Base-by-base conservation (phyloP, 805 yeast species). In the Candida manassasensis region DNA sequence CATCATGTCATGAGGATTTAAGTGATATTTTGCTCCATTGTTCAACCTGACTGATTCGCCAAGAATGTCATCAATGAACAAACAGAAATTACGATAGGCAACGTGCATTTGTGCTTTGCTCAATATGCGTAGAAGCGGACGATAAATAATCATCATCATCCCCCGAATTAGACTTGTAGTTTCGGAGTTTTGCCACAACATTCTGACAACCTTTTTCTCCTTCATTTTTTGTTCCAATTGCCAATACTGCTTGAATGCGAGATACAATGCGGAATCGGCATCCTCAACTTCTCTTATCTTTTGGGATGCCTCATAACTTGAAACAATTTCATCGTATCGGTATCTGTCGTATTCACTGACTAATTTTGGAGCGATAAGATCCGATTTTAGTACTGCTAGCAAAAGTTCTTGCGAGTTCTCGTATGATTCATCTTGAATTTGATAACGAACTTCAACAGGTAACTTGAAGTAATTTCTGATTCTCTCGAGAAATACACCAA, bases 171-270 rank as follows among this genome's bases (percentile, higher is more conserved):
- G 68, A 24, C 70, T 70, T n/a, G 88, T 79, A 30, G 94, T 63
- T 44, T 84, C 85, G 0, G 90, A 87, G 47, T 89, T 95, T 30
- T 77, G 78, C 95, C 96, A 86, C 28, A 89, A 53, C 50, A 81
- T 80, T 48, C 79, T 79, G 66, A 89, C 59, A 28, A 82, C 61
- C 37, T 78, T 76, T 53, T 86, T 88, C 52, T 90, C 98, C 24
- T 77, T 74, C 38, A 76, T 80, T 22, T 93, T 72, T 1, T 84
- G 63, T 43, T 72, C 72, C 12, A 83, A 58, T 40, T 74, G 79
- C 58, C 83, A 75, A 36, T 82, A 69, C 37, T 81, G 79, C 40
- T 75, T 77, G 10, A 84, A 52, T 41, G 71, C 68, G 6, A 77
- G 60, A 47, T 73, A 83, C 27, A 73, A 49, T 14, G 65, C 64